These are phyloP conservation scores for Phialophora expanda DNA, from an alignment of 2,329 filamentous ascomycete genomes.

Conservation along the genomic window DNA sequence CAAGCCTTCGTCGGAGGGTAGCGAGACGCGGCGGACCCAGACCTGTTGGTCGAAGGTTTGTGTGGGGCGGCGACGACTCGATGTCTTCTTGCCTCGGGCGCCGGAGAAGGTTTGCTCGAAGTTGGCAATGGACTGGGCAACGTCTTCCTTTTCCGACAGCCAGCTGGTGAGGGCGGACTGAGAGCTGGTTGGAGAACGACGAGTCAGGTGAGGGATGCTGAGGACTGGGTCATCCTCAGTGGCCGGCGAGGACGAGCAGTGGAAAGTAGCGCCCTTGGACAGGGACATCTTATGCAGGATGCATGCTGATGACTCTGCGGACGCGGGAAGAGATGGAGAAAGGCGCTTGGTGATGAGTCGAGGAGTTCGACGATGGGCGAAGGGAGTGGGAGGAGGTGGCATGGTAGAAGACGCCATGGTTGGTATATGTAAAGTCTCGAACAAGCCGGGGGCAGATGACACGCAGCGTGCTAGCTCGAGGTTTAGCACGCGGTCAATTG, in stretches of 20 bases:
- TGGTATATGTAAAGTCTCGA: slow-evolving; percentile 34
- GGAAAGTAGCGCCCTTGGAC: slow-evolving; percentile 72
- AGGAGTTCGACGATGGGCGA: slow-evolving; percentile 40
- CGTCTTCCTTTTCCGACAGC: slow-evolving; percentile 71
- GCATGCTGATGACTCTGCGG: slow-evolving; percentile 40
- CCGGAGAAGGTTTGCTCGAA: slow-evolving; percentile 68
- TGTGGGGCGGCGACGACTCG: slow-evolving; percentile 37
- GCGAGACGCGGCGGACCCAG: slow-evolving; percentile 59
- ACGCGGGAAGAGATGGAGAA: slow-evolving; percentile 35
- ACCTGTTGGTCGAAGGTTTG: slow-evolving; percentile 35
- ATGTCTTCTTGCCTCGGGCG: slow-evolving; percentile 46
- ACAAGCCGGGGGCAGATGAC: slow-evolving; percentile 35
- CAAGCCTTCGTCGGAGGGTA: slow-evolving; percentile 80
- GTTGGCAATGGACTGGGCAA: slow-evolving; percentile 71
- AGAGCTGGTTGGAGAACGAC: slow-evolving; percentile 67
- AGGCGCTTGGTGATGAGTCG: slow-evolving; percentile 36
- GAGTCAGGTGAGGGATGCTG: slow-evolving; percentile 58
- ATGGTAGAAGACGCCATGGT: slow-evolving; percentile 35
- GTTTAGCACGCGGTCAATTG: slow-evolving; percentile 35
- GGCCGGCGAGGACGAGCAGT: slow-evolving; percentile 52
- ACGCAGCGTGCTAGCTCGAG: slow-evolving; percentile 31
- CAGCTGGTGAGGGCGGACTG: slow-evolving; percentile 41
- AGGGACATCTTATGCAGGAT: slow-evolving; percentile 58
- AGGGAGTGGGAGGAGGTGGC: slow-evolving; percentile 38
- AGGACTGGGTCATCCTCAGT: slow-evolving; percentile 51